Base-by-base conservation (phyloP, 768 basidiomycete genomes). In the Boletales sp. region DNA sequence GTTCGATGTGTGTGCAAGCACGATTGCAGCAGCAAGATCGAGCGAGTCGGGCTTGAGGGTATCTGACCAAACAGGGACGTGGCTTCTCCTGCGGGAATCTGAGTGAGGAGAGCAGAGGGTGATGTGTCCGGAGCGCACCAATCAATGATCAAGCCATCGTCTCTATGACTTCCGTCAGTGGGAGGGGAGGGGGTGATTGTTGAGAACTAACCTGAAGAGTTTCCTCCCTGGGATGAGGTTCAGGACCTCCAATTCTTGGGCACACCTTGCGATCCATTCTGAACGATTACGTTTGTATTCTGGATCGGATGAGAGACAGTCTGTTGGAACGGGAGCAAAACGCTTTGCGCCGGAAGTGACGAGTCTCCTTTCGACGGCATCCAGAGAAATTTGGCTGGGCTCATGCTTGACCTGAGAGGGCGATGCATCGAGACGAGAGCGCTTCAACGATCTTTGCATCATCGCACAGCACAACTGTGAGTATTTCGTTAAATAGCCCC, bases 11-110 rank as follows among this genome's bases (percentile, higher is more conserved):
- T 68, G 61, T 18, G 63, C 50, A 13, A 59, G 53, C 41, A 46
- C 28, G 33, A 64, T 68, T 5, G 61, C 50, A 21, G 68, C 51
- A 34, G 61, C 68, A 25, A 69, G 68, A 41, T 66, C 63, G 17
- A 51, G 51, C 0, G 56, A 25, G n/a, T 47, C 52, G 8, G 66
- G 67, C 49, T 52, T 55, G 41, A 67, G 49, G 0, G 67, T 65
- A 49, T 68, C 65, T 44, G 67, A 61, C 65, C 65, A 61, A 41
- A 70, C 65, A 5, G 69, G 59, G 12, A 65, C 55, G 7, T 52
- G 28, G 34, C 67, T 69, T 41, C 19, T 63, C 67, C 69, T 70
- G 46, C 14, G 11, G 30, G 28, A 18, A 14, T 15, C 21, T 59
- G 48, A 53, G 36, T 25, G 49, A 32, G 30, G 5, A 15, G 15